A percentile compares a stretch with the other conserved stretches of the same genome.
phyloP scores from a whole-genome alignment of 768 basidiomycete species.

The Psilocybe sp. region DNA sequence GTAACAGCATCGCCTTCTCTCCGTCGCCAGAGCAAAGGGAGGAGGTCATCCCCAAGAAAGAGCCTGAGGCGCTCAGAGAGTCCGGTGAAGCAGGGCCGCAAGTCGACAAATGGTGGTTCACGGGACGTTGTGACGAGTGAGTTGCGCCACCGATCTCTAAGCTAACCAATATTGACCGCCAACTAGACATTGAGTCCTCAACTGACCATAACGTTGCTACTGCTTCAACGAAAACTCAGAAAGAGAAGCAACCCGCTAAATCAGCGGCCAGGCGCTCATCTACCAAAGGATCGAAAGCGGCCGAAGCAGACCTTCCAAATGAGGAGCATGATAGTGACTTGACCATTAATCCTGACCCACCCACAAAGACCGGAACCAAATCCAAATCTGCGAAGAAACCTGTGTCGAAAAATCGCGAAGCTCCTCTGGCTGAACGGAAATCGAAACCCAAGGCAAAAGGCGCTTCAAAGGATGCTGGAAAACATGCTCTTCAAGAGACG shows the following conservation, averaged over 20 bases:
- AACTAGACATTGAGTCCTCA: neutral
- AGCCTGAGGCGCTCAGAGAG: constrained; percentile 1
- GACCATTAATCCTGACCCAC: too few relatives aligned
- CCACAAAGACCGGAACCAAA: neutral
- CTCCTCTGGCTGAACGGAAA: neutral
- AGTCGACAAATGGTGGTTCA: neutral
- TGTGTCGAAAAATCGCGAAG: neutral
- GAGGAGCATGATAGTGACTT: too few relatives aligned
- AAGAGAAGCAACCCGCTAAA: neutral
- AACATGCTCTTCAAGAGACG: neutral
- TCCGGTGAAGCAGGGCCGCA: constrained; percentile 4
- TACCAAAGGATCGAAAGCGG: too few relatives aligned
- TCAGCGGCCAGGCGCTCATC: too few relatives aligned
- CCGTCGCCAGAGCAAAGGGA: constrained; percentile 4
- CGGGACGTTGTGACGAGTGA: constrained; percentile 8
- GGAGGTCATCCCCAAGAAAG: constrained; percentile 3
- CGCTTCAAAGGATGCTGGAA: neutral
- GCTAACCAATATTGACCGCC: neutral
- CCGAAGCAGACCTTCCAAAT: too few relatives aligned
- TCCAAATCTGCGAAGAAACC: neutral
- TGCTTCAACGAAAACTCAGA: neutral
- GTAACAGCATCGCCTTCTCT: constrained; percentile 28
- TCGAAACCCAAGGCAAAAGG: neutral
- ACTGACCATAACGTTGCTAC: neutral
- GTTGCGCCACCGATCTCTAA: neutral